Evolutionary conservation across 306 rosid species (phyloP).

Genomic region (Cucumis cinereus): DNA sequence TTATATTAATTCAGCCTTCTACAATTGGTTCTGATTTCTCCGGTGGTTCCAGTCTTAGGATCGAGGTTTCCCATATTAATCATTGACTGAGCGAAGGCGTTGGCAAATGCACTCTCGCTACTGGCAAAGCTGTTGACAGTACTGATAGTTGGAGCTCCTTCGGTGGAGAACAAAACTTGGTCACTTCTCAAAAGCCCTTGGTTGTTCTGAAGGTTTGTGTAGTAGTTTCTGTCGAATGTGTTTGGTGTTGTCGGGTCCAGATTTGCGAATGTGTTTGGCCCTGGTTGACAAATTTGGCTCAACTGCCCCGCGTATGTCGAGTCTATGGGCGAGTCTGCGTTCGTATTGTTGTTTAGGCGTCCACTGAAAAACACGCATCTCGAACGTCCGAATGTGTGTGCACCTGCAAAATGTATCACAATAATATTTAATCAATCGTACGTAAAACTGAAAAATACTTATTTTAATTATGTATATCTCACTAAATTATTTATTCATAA

Average conservation of each 20-base stretch:
- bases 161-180: constrained; percentile 25
- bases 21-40: constrained; percentile 31
- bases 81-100: constrained; percentile 29
- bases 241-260: constrained; percentile 26
- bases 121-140: constrained; percentile 22
- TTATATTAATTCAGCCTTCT: constrained; percentile 15
- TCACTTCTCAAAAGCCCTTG: constrained; percentile 30
- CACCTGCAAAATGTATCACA: constrained; percentile 8
- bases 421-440: too few relatives aligned
- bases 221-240: constrained; percentile 32
- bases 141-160: constrained; percentile 13
- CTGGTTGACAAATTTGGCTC: constrained; percentile 15
- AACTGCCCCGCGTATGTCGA: constrained; percentile 17
- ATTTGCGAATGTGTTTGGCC: background rate
- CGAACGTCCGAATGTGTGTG: constrained; percentile 37
- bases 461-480: too few relatives aligned
- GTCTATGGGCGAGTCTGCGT: constrained; percentile 22
- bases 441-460: too few relatives aligned
- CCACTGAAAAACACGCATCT: constrained; percentile 4
- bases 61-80: constrained; percentile 27
- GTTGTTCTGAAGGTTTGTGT: constrained; percentile 21
- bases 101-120: constrained; percentile 20
- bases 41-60: constrained; percentile 23
- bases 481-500: too few relatives aligned
- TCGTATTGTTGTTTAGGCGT: constrained; percentile 7